These are phyloP conservation scores for Malassezia japonica DNA, from an alignment of 1,284 basidiomycete species.

Conservation along the genomic window DNA sequence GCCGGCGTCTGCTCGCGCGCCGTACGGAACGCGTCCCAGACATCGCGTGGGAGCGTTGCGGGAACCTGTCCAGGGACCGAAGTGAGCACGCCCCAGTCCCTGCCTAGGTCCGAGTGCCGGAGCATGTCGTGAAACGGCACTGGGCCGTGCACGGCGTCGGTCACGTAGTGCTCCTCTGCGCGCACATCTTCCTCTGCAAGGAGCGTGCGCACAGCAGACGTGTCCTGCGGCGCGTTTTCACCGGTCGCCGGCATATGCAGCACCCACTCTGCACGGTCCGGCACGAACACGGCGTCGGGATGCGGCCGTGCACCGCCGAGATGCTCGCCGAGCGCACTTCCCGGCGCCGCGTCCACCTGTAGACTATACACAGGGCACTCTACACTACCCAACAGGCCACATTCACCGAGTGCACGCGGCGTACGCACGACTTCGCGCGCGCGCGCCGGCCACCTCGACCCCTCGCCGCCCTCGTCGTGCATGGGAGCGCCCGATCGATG, in stretches of 20 bases:
- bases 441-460: neutral
- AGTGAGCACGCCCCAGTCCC: neutral
- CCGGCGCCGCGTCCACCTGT: neutral
- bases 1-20: constrained; percentile 6
- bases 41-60: neutral
- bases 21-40: constrained; percentile 6
- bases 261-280: neutral
- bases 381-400: neutral
- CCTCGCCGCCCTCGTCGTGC: no score
- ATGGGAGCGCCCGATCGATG: neutral
- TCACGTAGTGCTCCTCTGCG: neutral
- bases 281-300: neutral
- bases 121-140: neutral
- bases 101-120: neutral
- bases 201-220: neutral
- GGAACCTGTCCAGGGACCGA: neutral
- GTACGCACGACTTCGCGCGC: constrained; percentile 10
- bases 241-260: neutral
- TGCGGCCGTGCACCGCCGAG: neutral
- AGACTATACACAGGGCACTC: neutral
- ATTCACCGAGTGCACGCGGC: constrained; percentile 7
- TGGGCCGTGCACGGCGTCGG: neutral
- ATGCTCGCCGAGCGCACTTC: neutral
- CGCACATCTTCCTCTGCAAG: neutral
- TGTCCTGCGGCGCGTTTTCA: neutral